Evolutionary conservation across 129 eudicot genomes (phyloP), one percentile per base, ranked within the genome.

Genomic region (Saposhnikovia divaricata): DNA sequence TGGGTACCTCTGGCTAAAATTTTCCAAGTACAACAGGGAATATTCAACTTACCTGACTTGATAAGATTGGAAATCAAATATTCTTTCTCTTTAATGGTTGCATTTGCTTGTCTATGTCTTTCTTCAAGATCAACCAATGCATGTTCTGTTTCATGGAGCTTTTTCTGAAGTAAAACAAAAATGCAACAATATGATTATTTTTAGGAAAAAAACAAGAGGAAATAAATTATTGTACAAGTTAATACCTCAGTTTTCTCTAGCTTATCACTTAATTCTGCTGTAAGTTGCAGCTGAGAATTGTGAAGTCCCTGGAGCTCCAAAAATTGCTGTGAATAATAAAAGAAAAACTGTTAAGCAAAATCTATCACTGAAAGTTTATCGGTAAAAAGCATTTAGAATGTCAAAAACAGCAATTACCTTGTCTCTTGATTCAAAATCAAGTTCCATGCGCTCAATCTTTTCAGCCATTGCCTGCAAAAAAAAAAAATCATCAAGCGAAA

Each of bases 391-490:
- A 15, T n/a, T 48, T 7, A 16, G 18, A 8, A 68, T 18, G 25
- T 27, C 40, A 19, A 45, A n/a, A 72, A 57, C 27, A 0, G 81
- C 31, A 61, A 55, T 65, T 90, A 96, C 99, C 99, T 96, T 96
- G 85, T 95, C 94, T 81, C 89, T 89, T 69, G 98, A 88, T 72
- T 96, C 99, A 31, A 82, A 84, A 84, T 96, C 99, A 81, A 89
- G 91, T 78, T 96, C 98, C 99, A 96, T 96, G 1, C 90, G 91
- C 83, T 96, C 99, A 80, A 96, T 93, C 76, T 90, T 96, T 81
- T 96, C 99, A 28, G 92, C 81, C 98, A 96, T 88, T 78, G 98
- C 97, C 99, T 96, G 81, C 44, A 70, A 28, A 77, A 81, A 70
- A 28, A 77, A 81, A 81, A 53, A 70, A 45, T 19, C 57, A 13